Conservation (phyloP, 208 protist genomes). For the Leishmania martiniquensis region DNA sequence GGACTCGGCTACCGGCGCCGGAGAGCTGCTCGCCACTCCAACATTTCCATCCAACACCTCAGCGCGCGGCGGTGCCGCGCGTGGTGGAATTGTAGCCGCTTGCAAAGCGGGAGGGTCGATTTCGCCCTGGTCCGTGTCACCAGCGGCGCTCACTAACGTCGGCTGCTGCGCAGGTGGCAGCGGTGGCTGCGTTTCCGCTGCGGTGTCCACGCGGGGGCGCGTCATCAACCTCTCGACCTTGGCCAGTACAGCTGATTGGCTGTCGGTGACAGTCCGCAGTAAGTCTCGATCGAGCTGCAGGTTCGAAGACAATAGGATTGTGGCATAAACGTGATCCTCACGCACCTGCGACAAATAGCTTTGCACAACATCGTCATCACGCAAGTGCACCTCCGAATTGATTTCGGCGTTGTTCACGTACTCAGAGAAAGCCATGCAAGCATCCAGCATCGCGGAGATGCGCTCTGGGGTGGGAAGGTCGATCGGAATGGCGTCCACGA, state of each 20-base stretch:
- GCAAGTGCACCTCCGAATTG: slow-evolving; percentile 34
- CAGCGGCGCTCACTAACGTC: slow-evolving; percentile 21
- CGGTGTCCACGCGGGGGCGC: background rate
- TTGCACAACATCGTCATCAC: slow-evolving; percentile 61
- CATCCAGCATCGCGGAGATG: slow-evolving; percentile 78
- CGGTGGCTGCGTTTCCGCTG: background rate
- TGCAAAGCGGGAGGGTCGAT: background rate
- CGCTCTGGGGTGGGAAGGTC: slow-evolving; percentile 60
- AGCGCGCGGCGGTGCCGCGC: slow-evolving; percentile 19
- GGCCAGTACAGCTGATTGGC: slow-evolving; percentile 54
- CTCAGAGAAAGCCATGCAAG: slow-evolving; percentile 78
- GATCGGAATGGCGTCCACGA: slow-evolving; percentile 72
- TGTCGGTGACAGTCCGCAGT: slow-evolving; percentile 53
- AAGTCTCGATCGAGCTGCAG: slow-evolving; percentile 59
- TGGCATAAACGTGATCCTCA: slow-evolving; percentile 62
- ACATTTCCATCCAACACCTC: slow-evolving; percentile 8
- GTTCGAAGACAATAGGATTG: slow-evolving; percentile 67
- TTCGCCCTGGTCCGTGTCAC: slow-evolving; percentile 17
- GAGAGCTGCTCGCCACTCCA: background rate
- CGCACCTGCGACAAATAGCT: slow-evolving; percentile 56
- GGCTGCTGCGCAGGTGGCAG: background rate
- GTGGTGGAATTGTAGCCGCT: background rate
- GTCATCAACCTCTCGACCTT: slow-evolving; percentile 27
- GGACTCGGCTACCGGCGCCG: slow-evolving; percentile 6
- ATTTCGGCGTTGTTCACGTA: slow-evolving; percentile 68